A percentile compares a stretch with the other conserved stretches of the same genome.
These are phyloP conservation scores for Salix koriyanagi DNA, from an alignment of 345 rosid species.

Conservation along the genomic window DNA sequence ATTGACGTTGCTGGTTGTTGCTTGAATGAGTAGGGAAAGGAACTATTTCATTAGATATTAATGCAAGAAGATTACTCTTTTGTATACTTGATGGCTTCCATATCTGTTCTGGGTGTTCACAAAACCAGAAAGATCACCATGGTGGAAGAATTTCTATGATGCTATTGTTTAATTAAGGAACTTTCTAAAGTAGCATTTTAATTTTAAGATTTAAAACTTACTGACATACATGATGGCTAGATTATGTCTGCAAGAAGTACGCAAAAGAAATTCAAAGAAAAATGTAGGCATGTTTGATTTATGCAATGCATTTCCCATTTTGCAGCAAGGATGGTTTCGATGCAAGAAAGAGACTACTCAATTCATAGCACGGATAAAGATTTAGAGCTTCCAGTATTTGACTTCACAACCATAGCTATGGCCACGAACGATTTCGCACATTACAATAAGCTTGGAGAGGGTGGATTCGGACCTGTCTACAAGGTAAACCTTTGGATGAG, in stretches of 20 bases:
- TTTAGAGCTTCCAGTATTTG: slow-evolving; percentile 24
- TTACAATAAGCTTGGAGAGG: slow-evolving; percentile 24
- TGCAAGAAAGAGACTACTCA: background rate
- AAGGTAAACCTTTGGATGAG: slow-evolving; percentile 3
- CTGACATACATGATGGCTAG: too few species aligned
- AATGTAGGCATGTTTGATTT: background rate
- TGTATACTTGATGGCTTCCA: background rate
- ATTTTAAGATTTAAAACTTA: too few species aligned
- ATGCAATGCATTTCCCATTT: background rate
- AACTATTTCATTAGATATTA: background rate
- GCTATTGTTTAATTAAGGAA: too few species aligned
- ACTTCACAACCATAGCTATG: slow-evolving; percentile 13
- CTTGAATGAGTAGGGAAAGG: background rate
- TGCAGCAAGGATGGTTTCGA: background rate
- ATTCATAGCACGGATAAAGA: slow-evolving; percentile 4
- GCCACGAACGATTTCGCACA: slow-evolving; percentile 10
- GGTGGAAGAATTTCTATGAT: background rate
- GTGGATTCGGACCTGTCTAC: slow-evolving; percentile 29
- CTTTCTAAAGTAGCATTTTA: too few species aligned
- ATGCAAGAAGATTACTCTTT: background rate
- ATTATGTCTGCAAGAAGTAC: too few species aligned
- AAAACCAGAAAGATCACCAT: background rate
- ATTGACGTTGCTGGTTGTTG: background rate
- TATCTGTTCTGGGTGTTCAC: background rate
- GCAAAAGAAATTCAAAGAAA: background rate